Base-by-base conservation (phyloP, 2,329 filamentous ascomycete species). In the Xylariales sp. region DNA sequence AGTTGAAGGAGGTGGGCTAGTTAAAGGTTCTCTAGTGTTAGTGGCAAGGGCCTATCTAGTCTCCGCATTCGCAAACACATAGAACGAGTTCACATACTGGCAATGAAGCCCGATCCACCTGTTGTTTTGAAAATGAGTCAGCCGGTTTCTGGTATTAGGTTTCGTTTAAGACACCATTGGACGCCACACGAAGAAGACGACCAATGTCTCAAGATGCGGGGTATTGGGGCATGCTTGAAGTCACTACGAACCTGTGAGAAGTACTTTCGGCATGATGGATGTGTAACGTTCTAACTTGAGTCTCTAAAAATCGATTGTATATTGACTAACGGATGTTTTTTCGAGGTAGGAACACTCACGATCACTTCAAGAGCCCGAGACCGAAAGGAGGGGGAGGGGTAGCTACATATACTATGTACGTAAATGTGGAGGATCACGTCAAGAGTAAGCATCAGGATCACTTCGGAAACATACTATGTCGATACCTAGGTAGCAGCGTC, bases 1-100 rank as follows among this genome's bases (percentile, higher is more conserved):
- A 85, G 81, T 58, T 87, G 82, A 49, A 89, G 81, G 68, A 86
- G 82, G 75, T 88, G 86, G 59, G 85, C 85, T 86, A 65, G n/a
- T 56, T 18, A 59, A 28, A 5, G 46, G 59, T 23, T 23, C 14
- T 16, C 23, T 30, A 2, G 12, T 69, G 49, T 69, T 55, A 65
- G 62, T 64, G 46, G 32, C 36, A 39, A 34, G 9, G 9, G 46
- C 28, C 50, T 16, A 9, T 5, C 16, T 41, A 34, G 39, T 8
- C 36, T 1, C n/a, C 32, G 3, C 9, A 53, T 48, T 53, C 30
- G 8, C 41, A 39, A 57, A 43, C 34, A 28, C 12, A 14, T 36
- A 10, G n/a, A 32, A n/a, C 54, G 32, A 43, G 36, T 56, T 63
- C 12, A 71, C 80, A 57, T 78, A 83, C 81, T 81, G 72, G 83